These are phyloP conservation scores for Apophysomyces variabilis DNA, from an alignment of 371 early-diverging fungal genomes.

Conservation along the genomic window DNA sequence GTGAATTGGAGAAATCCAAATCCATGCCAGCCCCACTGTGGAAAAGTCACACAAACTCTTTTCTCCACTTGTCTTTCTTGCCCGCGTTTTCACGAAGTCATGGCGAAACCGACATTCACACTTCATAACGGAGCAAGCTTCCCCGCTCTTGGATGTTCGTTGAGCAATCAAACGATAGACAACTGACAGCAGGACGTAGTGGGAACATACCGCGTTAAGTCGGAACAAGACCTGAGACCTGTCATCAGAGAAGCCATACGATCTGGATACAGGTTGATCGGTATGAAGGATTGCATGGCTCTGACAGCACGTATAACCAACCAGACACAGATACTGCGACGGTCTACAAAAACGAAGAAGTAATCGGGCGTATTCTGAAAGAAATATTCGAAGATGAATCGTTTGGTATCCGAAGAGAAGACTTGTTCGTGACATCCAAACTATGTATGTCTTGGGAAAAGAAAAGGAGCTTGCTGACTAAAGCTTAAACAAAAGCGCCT, in stretches of 20 bases:
- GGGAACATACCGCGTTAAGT: conserved; percentile 74
- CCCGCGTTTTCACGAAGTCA: background rate
- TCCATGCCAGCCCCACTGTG: too few species aligned
- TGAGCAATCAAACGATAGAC: background rate
- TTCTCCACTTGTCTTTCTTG: background rate
- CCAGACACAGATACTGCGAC: conserved; percentile 66
- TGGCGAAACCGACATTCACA: background rate
- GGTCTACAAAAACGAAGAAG: conserved; percentile 87
- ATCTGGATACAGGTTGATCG: conserved; percentile 74
- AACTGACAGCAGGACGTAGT: conserved; percentile 40
- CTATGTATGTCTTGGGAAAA: conserved; percentile 59
- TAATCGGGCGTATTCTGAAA: conserved; percentile 73
- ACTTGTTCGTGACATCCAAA: conserved; percentile 95
- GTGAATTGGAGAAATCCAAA: too few species aligned
- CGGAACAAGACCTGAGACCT: conserved; percentile 45
- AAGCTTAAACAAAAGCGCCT: conserved; percentile 59
- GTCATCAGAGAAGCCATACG: conserved; percentile 62
- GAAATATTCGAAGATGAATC: conserved; percentile 61
- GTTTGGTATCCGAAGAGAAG: conserved; percentile 70
- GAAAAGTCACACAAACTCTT: too few species aligned
- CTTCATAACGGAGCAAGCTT: conserved; percentile 23
- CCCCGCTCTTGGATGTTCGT: conserved; percentile 25
- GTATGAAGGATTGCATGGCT: conserved; percentile 32
- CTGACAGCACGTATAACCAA: background rate
- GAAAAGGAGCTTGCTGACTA: conserved; percentile 1